A percentile compares a stretch with the other conserved stretches of the same genome.
phyloP scores from a whole-genome alignment of 192 early-diverging fungal genomes.

The Gonapodya prolifera region DNA sequence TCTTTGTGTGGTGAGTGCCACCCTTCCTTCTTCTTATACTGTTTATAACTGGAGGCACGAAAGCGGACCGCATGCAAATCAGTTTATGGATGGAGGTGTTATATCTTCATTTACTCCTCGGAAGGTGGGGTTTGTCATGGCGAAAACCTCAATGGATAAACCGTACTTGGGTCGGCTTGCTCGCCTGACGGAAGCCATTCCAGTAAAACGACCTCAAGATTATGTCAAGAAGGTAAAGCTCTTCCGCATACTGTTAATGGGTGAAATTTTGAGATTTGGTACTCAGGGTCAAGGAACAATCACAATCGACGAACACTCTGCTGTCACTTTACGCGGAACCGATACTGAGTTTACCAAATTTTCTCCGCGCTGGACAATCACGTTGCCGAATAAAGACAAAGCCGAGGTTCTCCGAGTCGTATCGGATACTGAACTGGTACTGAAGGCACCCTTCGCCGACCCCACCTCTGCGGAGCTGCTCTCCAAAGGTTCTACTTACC shows the following conservation, averaged over 20 bases:
- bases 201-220: constrained; percentile 89
- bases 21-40: neutral
- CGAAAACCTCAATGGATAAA: neutral
- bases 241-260: constrained; percentile 38
- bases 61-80: constrained; percentile 28
- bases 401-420: constrained; percentile 60
- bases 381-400: constrained; percentile 45
- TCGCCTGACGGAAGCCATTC: constrained; percentile 37
- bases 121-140: constrained; percentile 22
- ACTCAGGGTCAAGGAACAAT: neutral
- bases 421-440: constrained; percentile 65
- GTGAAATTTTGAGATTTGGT: neutral
- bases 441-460: constrained; percentile 68
- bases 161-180: neutral
- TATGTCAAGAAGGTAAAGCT: constrained; percentile 61
- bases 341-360: constrained; percentile 58
- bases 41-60: neutral
- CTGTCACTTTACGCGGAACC: constrained; percentile 47
- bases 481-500: constrained; percentile 37
- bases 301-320: constrained; percentile 38
- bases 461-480: constrained; percentile 47
- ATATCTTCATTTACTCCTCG: constrained; percentile 70
- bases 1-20: constrained; percentile 52
- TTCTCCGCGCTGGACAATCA: constrained; percentile 44
- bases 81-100: constrained; percentile 92